phyloP scores from a whole-genome alignment of 148 eudicot genomes.

The Rhododendron mucronatum region DNA sequence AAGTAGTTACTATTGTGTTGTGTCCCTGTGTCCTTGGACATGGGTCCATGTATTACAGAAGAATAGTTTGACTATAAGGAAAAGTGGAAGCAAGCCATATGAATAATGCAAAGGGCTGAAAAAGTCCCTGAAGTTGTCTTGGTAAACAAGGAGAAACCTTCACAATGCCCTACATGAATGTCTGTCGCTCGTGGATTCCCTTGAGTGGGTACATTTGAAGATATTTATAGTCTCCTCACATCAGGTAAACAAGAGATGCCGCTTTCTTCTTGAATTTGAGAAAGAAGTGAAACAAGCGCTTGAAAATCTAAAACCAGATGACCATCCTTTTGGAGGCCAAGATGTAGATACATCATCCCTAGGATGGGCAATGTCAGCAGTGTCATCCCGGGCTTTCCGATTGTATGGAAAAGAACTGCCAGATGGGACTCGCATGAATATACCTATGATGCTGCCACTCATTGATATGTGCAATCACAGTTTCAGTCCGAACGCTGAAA shows the following conservation, averaged over 20 bases:
- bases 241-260: conserved; percentile 93
- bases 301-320: conserved; percentile 37
- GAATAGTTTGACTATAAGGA: neutral
- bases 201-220: neutral
- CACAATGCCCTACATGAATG: neutral
- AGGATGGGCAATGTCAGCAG: conserved; percentile 98
- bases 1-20: neutral
- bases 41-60: neutral
- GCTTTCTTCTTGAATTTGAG: conserved; percentile 83
- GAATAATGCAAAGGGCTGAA: neutral
- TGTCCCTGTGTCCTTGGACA: neutral
- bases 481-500: conserved; percentile 76
- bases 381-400: conserved; percentile 93
- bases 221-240: neutral
- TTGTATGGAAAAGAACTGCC: conserved; percentile 52
- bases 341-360: conserved; percentile 71
- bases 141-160: conserved; percentile 8
- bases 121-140: neutral
- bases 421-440: conserved; percentile 42
- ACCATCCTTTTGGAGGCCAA: conserved; percentile 90
- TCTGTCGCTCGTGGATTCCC: neutral
- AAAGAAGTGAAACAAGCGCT: conserved; percentile 52
- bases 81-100: neutral
- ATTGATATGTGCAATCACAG: conserved; percentile 99
- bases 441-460: conserved; percentile 95